Conservation (phyloP, 495 filamentous ascomycete genomes). For the Tuber aestivum region DNA sequence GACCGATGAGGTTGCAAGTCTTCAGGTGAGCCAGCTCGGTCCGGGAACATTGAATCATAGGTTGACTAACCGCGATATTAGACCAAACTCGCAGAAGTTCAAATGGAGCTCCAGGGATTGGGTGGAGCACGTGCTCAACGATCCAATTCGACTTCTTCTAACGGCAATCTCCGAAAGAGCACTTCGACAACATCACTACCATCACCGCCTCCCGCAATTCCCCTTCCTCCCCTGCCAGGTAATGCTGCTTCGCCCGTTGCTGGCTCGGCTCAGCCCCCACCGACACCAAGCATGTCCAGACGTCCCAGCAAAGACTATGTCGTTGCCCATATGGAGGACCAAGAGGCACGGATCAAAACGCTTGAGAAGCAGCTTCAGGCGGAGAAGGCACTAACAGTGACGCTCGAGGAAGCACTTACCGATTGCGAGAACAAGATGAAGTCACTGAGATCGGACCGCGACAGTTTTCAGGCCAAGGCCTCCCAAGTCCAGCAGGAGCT, state of each 20-base stretch:
- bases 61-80: conserved; percentile 45
- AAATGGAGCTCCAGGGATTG: conserved; percentile 43
- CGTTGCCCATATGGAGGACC: conserved; percentile 70
- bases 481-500: conserved; percentile 72
- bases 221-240: conserved; percentile 81
- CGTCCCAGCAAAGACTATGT: conserved; percentile 78
- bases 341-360: conserved; percentile 86
- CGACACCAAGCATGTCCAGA: conserved; percentile 45
- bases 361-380: conserved; percentile 96
- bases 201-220: conserved; percentile 82
- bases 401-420: conserved; percentile 87
- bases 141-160: conserved; percentile 67
- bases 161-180: conserved; percentile 67
- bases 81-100: conserved; percentile 56
- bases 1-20: conserved; percentile 55
- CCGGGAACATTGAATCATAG: background rate
- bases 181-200: conserved; percentile 75
- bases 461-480: conserved; percentile 82
- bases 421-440: conserved; percentile 74
- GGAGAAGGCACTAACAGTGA: conserved; percentile 91
- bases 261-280: conserved; percentile 46
- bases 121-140: conserved; percentile 54
- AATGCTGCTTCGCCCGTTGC: conserved; percentile 48
- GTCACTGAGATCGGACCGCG: conserved; percentile 56
- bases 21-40: conserved; percentile 57